Base-by-base conservation (phyloP, 2,329 filamentous ascomycete species). In the Paecilomyces niveus region DNA sequence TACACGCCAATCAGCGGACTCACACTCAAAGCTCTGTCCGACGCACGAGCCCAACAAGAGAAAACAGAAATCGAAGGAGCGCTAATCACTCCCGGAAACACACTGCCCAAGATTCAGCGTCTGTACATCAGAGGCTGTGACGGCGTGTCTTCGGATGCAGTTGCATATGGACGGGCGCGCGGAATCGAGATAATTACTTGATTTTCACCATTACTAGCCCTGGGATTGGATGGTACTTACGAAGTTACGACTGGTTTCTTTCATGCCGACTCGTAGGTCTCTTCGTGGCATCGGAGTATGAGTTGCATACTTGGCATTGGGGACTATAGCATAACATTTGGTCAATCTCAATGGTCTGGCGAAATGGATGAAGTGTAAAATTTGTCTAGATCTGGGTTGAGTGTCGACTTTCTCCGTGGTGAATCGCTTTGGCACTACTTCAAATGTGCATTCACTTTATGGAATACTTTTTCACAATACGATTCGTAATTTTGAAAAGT, bases 1-100 rank as follows among this genome's bases (percentile, higher is more conserved):
- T 63, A 63, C 39, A 76, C 72, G 1, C 59, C 56, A 11, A 67
- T 77, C 5, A 74, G 71, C 4, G 74, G 74, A 0, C 59, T 65
- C 15, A 64, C 69, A 1, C 63, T 76, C 39, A 74, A 72, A 32
- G 63, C 57, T n/a, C 59, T 76, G 22, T 69, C 68, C 1, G 67
- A 72, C 57, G 57, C 63, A 1, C 61, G 59, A 9, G 26, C 45
- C 11, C 9, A 22, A 15, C 22, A 32, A 24, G 15, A 26, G 13
- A 35, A 53, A 6, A 13, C 26, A 39, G 54, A 55, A 35, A 22
- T 22, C 9, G 35, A 29, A 21, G 31, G 32, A 2, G 24, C 8
- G 7, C n/a, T 29, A 5, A 18, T 24, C 0, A 59, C 62, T 0
- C 62, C 62, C 2, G 54, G 56, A 5, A 31, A n/a, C 13, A 56